These are phyloP conservation scores for Fusarium dlaminii DNA, from an alignment of 2,329 filamentous ascomycete genomes.

Conservation along the genomic window DNA sequence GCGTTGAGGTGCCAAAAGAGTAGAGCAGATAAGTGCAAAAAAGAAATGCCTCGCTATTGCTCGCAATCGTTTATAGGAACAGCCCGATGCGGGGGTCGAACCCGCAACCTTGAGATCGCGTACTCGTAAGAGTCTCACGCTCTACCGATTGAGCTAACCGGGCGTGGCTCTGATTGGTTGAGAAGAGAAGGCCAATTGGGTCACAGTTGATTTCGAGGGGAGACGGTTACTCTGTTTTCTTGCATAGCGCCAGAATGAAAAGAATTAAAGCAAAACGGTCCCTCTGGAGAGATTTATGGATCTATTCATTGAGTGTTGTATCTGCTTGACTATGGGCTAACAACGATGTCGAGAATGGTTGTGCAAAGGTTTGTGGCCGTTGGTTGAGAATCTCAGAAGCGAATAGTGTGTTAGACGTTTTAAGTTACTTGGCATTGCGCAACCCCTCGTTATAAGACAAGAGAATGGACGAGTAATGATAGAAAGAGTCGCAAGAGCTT, in stretches of 20 bases:
- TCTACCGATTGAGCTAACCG: constrained; percentile 59
- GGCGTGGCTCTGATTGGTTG: constrained; percentile 43
- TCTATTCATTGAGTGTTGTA: rapidly evolving
- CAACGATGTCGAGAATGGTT: rapidly evolving
- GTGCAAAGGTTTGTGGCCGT: rapidly evolving
- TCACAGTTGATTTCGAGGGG: not conserved
- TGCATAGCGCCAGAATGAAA: too few relatives aligned
- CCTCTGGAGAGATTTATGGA: rapidly evolving
- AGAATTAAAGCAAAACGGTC: rapidly evolving
- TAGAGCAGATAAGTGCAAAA: not conserved
- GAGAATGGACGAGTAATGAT: rapidly evolving
- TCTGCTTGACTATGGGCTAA: rapidly evolving
- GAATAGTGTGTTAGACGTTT: rapidly evolving
- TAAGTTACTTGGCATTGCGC: too few relatives aligned
- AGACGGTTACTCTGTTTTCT: rapidly evolving
- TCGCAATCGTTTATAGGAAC: constrained; percentile 32
- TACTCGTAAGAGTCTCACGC: constrained; percentile 70
- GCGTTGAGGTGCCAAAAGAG: not conserved
- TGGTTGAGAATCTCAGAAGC: not conserved
- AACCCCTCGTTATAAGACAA: not conserved
- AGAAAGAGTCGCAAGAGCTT: rapidly evolving
- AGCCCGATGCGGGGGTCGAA: constrained; percentile 59
- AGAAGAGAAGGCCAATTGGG: rapidly evolving
- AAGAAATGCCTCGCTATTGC: constrained; percentile 10
- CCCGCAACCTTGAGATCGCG: constrained; percentile 64